Percentiles rank a stretch among this genome's conserved stretches.
phyloP scores from a whole-genome alignment of 2,329 filamentous ascomycete species.

The Furcasterigmium sp. region DNA sequence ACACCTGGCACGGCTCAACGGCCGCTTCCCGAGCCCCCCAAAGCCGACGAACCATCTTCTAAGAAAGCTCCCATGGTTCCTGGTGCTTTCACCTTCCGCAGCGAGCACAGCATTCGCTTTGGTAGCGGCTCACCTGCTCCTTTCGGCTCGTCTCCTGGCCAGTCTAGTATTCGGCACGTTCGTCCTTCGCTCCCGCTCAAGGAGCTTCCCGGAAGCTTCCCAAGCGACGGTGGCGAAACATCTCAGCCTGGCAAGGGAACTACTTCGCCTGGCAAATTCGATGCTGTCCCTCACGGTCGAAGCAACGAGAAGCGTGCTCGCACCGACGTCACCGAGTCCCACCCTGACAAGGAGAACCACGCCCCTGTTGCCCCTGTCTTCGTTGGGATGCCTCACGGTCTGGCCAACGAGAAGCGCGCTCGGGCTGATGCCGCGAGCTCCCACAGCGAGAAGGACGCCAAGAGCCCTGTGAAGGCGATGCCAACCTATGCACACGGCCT shows the following conservation, averaged over 20 bases:
- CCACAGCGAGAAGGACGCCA: slow-evolving; percentile 44
- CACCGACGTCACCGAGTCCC: slow-evolving; percentile 12
- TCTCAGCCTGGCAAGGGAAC: background rate
- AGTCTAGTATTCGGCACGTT: slow-evolving; percentile 56
- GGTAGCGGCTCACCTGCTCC: slow-evolving; percentile 38
- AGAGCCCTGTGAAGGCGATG: slow-evolving; percentile 14
- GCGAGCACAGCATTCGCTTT: slow-evolving; percentile 59
- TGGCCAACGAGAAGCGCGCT: slow-evolving; percentile 61
- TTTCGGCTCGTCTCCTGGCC: slow-evolving; percentile 54
- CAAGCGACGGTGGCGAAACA: slow-evolving; percentile 16
- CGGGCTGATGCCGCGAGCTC: slow-evolving; percentile 30
- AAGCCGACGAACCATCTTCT: slow-evolving; percentile 7
- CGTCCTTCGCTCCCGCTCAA: slow-evolving; percentile 41
- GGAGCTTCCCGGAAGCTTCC: slow-evolving; percentile 53
- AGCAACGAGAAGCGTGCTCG: slow-evolving; percentile 56
- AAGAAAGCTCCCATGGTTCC: slow-evolving; percentile 33
- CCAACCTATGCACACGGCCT: slow-evolving; percentile 54
- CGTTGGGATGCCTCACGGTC: slow-evolving; percentile 51
- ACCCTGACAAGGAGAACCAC: slow-evolving; percentile 52
- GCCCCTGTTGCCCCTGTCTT: slow-evolving; percentile 28
- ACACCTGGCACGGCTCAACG: slow-evolving; percentile 12
- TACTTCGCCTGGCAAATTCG: slow-evolving; percentile 31
- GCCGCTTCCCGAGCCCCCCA: slow-evolving; percentile 7
- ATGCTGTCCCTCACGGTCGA: slow-evolving; percentile 56
- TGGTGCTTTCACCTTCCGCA: slow-evolving; percentile 60